Base-by-base conservation (phyloP, 1,284 basidiomycete species). In the Sporisorium exsertum region DNA sequence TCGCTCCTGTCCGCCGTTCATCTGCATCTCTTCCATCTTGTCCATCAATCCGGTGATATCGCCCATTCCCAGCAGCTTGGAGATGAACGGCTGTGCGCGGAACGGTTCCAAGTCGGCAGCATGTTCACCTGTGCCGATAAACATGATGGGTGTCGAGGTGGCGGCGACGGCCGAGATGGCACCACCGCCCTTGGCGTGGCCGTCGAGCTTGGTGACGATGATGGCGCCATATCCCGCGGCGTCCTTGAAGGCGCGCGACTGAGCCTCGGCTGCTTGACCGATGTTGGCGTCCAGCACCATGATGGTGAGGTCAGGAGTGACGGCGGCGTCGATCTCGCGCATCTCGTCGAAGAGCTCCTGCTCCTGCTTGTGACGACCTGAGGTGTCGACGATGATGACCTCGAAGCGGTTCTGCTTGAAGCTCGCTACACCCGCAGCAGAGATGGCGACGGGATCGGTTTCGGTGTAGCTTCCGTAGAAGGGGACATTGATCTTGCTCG, bases 401-500 rank as follows among this genome's bases (percentile, higher is more conserved):
- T 99, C 97, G 84, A 99, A 99, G 33, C 94, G 89, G 86, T 97
- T 95, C 87, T 96, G 94, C 87, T 96, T 94, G 89, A 99, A 99
- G 86, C 97, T 97, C 18, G 91, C 88, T 6, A 98, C 97, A 87
- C 97, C 97, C 80, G 95, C 91, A 2, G 92, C 91, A 8, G 97
- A 95, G 82, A 97, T 98, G 2, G 91, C 89, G 12, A 99, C 97
- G 1, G 97, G 97, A 86, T 99, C 96, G 20, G 95, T 97, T 87
- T 99, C 97, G 37, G 97, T 98, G 87, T 99, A 98, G 66, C 93
- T 95, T 52, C 97, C 97, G 87, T 95, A 99, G 89, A 98, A 99
- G 13, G 97, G 95, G 16, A 99, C 94, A 86, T 97, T 97, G 58
- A 96, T 97, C 87, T 97, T 97, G 35, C 95, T 97, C 10, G 97